phyloP scores from a whole-genome alignment of 441 rosid species.

The Erysimum pusillum region DNA sequence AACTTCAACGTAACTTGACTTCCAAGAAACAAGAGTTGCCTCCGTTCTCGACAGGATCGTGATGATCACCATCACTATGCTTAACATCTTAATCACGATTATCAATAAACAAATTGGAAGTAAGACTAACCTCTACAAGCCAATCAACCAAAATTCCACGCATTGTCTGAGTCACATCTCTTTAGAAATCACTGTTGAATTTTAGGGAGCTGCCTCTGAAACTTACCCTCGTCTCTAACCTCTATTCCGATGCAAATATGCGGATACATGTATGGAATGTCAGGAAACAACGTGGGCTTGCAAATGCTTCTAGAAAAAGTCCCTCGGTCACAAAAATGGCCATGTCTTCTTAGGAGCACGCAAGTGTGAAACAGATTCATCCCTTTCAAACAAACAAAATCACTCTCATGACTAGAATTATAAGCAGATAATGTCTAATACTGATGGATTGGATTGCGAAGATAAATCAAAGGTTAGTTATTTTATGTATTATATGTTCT shows the following conservation, averaged over 20 bases:
- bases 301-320: conserved; percentile 79
- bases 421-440: conserved; percentile 16
- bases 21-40: conserved; percentile 1
- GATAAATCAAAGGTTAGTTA: too few species aligned
- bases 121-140: conserved; percentile 75
- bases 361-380: conserved; percentile 58
- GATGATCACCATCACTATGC: not conserved
- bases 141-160: conserved; percentile 75
- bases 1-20: not conserved
- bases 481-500: too few species aligned
- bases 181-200: conserved; percentile 32
- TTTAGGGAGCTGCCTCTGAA: not conserved
- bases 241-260: conserved; percentile 27
- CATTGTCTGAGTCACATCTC: conserved; percentile 69
- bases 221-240: not conserved
- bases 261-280: conserved; percentile 73
- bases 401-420: conserved; percentile 21
- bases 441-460: conserved; percentile 3
- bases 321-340: conserved; percentile 73
- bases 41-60: not conserved
- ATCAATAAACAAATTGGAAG: conserved; percentile 7
- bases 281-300: conserved; percentile 74
- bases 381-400: conserved; percentile 36
- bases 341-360: conserved; percentile 72
- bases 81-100: not conserved